Conservation (phyloP, 352 stramenopile genomes). For the Globisporangium okanoganense region DNA sequence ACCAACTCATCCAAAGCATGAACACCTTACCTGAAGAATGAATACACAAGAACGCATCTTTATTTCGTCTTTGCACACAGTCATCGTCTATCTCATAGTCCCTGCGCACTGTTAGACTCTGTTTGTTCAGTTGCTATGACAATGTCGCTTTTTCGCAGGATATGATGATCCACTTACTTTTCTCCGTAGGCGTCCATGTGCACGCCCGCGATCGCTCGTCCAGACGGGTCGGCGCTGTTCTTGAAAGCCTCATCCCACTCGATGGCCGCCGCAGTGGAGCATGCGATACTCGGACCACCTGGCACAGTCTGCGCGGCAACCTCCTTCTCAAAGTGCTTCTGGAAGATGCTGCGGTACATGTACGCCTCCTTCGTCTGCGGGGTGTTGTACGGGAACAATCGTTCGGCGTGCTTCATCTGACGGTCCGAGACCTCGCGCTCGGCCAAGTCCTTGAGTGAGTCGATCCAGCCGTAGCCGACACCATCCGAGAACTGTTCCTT, state of each 20-base stretch:
- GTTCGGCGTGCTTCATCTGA: conserved; percentile 92
- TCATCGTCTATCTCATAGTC: not conserved
- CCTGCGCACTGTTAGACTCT: not conserved
- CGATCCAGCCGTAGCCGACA: conserved; percentile 99
- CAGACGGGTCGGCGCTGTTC: conserved; percentile 93
- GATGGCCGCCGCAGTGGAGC: conserved; percentile 96
- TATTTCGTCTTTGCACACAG: conserved; percentile 7
- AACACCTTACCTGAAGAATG: not conserved
- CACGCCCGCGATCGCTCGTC: conserved; percentile 92
- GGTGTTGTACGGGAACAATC: conserved; percentile 98
- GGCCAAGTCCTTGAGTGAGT: conserved; percentile 94
- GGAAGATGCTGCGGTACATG: conserved; percentile 96
- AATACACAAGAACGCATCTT: not conserved
- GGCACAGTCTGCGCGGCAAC: conserved; percentile 96
- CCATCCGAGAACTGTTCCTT: conserved; percentile 99
- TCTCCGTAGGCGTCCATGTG: conserved; percentile 93
- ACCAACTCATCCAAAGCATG: not conserved
- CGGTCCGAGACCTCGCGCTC: conserved; percentile 94
- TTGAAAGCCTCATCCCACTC: conserved; percentile 97
- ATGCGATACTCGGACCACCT: conserved; percentile 97
- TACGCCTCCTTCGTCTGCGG: conserved; percentile 98
- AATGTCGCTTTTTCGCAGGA: not conserved
- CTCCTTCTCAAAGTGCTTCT: conserved; percentile 97
- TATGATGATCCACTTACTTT: conserved; percentile 7
- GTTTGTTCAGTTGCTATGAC: not conserved